These are phyloP conservation scores for Linaria vulgaris DNA, from an alignment of 257 asterid species.

Conservation along the genomic window DNA sequence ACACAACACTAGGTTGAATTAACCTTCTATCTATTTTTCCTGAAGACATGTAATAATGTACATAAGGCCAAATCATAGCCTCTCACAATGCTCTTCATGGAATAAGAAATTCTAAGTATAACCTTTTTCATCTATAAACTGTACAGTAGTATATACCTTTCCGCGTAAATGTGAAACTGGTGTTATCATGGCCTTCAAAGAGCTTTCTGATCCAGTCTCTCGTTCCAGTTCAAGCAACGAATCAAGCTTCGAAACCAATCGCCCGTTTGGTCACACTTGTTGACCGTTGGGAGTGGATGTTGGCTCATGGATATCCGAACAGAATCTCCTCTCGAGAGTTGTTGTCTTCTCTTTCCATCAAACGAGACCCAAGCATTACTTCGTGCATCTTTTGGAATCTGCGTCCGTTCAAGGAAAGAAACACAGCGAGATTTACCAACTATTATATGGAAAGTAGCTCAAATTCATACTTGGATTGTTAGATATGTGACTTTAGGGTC, in stretches of 20 bases:
- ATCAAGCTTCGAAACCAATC: slow-evolving; percentile 97
- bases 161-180: slow-evolving; percentile 53
- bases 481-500: too few species aligned
- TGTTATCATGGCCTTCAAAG: slow-evolving; percentile 36
- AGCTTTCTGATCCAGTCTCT: slow-evolving; percentile 93
- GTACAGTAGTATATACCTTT: slow-evolving; percentile 54
- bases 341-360: slow-evolving; percentile 98
- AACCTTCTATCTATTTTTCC: background rate
- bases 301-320: slow-evolving; percentile 89
- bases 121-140: slow-evolving; percentile 31
- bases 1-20: too few species aligned
- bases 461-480: background rate
- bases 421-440: background rate
- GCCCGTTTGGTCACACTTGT: slow-evolving; percentile 88
- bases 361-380: slow-evolving; percentile 97
- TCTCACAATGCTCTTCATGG: slow-evolving; percentile 27
- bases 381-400: slow-evolving; percentile 93
- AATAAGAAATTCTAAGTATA: slow-evolving; percentile 17
- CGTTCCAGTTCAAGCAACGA: slow-evolving; percentile 99
- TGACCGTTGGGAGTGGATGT: slow-evolving; percentile 96
- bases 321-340: slow-evolving; percentile 86
- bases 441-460: background rate
- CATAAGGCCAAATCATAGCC: slow-evolving; percentile 31
- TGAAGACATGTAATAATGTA: slow-evolving; percentile 38
- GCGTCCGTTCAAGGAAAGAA: slow-evolving; percentile 12